Base-by-base conservation (phyloP, 176 grass and related monocot species). In the Aegilops sharonensis region DNA sequence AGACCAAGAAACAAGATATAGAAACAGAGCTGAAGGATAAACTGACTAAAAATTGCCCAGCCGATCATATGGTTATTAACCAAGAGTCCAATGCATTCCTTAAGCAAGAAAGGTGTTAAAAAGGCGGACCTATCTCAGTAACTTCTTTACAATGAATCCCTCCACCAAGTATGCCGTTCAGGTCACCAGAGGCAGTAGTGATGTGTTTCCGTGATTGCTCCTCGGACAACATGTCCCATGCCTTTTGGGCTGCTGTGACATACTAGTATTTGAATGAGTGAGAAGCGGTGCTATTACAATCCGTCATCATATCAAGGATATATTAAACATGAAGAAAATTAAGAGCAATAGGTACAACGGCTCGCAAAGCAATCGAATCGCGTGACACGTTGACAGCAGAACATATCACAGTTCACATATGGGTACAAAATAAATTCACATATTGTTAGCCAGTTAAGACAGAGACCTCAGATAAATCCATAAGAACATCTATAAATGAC, bases 101-200 rank as follows among this genome's bases (percentile, higher is more conserved):
- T 60, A 37, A 18, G 29, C 60, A 89, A 18, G 8, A 15, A 36
- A 24, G n/a, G 56, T 47, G 27, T 59, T 62, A 36, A 65, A 27
- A 27, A 27, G 27, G 27, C 27, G 27, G 27, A 27, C 27, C 93
- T 78, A 95, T 84, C 91, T 95, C 93, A 9, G 96, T 94, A 72
- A 98, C 96, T 91, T 95, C 88, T 89, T 94, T 94, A 77, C 93
- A 95, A 85, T 91, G 93, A 87, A 98, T 94, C 42, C 92, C 96
- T 56, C 93, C 93, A 91, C 96, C 93, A 79, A 98, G 96, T 92
- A 98, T 91, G 61, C n/a, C 25, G 68, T 98, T 89, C 54, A 95
- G 89, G 60, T 89, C 82, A 54, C 80, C 83, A 48, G 90, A 95
- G 72, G 93, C 96, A 82, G 93, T 95, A 79, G 85, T 91, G 72